Evolutionary conservation across 2,329 filamentous ascomycete species (phyloP).

Genomic region (Exophiala sp.): DNA sequence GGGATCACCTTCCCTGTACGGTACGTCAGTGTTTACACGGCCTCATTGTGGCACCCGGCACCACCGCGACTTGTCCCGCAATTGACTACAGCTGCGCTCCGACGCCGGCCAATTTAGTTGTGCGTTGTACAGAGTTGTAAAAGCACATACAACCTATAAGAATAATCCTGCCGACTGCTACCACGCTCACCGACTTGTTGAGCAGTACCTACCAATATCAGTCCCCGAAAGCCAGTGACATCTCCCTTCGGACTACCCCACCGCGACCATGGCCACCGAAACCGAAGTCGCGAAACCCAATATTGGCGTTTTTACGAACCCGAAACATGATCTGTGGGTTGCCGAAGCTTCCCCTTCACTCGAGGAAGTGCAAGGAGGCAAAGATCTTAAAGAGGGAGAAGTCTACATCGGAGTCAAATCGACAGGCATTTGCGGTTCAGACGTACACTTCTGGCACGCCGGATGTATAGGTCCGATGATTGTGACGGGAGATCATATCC

Average conservation of each 20-base stretch:
- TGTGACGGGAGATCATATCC: constrained; percentile 78
- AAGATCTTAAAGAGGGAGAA: constrained; percentile 69
- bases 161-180: too few relatives aligned
- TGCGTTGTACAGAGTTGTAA: too few relatives aligned
- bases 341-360: constrained; percentile 68
- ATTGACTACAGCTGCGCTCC: too few relatives aligned
- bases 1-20: too few relatives aligned
- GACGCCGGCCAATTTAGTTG: too few relatives aligned
- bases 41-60: too few relatives aligned
- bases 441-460: constrained; percentile 96
- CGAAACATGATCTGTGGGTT: constrained; percentile 85
- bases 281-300: constrained; percentile 45
- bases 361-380: constrained; percentile 64
- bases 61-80: too few relatives aligned
- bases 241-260: neutral
- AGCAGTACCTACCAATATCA: too few relatives aligned
- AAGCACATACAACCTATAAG: too few relatives aligned
- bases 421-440: constrained; percentile 93
- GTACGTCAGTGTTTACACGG: too few relatives aligned
- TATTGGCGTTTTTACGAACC: constrained; percentile 94
- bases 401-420: constrained; percentile 85
- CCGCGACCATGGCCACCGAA: constrained; percentile 4
- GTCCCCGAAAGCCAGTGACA: too few relatives aligned
- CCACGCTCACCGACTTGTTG: too few relatives aligned
- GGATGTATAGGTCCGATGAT: constrained; percentile 96